Evolutionary conservation across 495 filamentous ascomycete genomes (phyloP).

Genomic region (Chaetomium fimeti): DNA sequence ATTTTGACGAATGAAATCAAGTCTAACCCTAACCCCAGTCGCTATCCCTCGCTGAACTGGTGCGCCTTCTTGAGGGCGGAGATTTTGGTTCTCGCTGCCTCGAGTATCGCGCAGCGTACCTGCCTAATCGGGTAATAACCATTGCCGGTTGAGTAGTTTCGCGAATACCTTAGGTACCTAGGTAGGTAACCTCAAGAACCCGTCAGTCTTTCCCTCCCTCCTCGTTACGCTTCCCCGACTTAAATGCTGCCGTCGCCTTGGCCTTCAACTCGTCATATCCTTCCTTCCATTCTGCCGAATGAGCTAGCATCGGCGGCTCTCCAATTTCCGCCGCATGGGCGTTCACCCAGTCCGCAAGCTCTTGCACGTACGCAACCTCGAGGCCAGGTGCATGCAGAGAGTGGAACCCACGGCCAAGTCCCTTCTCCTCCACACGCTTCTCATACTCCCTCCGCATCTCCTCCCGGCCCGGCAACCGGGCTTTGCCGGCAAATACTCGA

Average conservation of each 20-base stretch:
- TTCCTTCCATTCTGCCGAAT: conserved; percentile 46
- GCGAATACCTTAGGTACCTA: too few species aligned
- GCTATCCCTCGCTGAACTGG: background rate
- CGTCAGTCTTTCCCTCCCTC: background rate
- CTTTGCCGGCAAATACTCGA: conserved; percentile 55
- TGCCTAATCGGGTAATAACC: too few species aligned
- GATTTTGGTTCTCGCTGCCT: too few species aligned
- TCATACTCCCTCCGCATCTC: conserved; percentile 56
- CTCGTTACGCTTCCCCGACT: background rate
- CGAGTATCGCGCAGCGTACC: too few species aligned
- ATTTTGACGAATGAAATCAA: background rate
- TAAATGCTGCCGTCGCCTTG: conserved; percentile 19
- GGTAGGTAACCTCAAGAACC: too few species aligned
- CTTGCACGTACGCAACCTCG: conserved; percentile 56
- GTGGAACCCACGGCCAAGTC: conserved; percentile 55
- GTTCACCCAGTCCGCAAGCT: conserved; percentile 57
- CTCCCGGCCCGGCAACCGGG: conserved; percentile 46
- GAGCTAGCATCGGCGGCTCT: conserved; percentile 41
- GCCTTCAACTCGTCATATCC: conserved; percentile 25
- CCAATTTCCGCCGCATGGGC: conserved; percentile 31
- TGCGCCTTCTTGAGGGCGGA: too few species aligned
- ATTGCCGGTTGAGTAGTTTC: too few species aligned
- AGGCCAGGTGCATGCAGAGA: conserved; percentile 45
- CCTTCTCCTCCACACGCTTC: conserved; percentile 44
- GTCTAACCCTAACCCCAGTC: background rate